Conservation (phyloP, 108 stramenopile species). For the Cyclotella choctawhatcheeana region DNA sequence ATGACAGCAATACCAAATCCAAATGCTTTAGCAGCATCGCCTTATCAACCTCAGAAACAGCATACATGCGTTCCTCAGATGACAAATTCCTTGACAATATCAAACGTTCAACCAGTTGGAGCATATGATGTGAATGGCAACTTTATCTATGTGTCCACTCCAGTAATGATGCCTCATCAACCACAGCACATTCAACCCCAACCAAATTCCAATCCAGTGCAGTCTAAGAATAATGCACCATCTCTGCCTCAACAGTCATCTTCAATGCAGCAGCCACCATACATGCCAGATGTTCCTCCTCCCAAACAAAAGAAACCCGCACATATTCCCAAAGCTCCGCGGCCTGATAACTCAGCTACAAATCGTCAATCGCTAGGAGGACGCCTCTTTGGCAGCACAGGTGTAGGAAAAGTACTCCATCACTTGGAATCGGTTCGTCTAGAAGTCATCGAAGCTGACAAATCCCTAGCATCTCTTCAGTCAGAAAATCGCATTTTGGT, state of each 20-base stretch:
- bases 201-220: too few relatives aligned
- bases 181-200: slow-evolving; percentile 1
- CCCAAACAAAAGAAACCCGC: slow-evolving; percentile 5
- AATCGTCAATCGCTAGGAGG: slow-evolving; percentile 8
- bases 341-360: slow-evolving; percentile 2
- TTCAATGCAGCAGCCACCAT: too few relatives aligned
- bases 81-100: slow-evolving; percentile 3
- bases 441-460: slow-evolving; percentile 82
- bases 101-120: slow-evolving; percentile 9
- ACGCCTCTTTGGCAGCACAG: slow-evolving; percentile 42
- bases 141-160: slow-evolving; percentile 14
- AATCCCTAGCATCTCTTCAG: slow-evolving; percentile 62
- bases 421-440: slow-evolving; percentile 75
- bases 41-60: slow-evolving; percentile 4
- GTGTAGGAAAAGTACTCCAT: slow-evolving; percentile 81
- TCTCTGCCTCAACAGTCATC: not conserved
- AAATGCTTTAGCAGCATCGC: not conserved
- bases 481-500: slow-evolving; percentile 65
- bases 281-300: too few relatives aligned
- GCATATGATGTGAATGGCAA: slow-evolving; percentile 20
- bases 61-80: not conserved
- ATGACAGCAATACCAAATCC: not conserved
- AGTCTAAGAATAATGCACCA: too few relatives aligned
- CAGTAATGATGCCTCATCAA: slow-evolving; percentile 10
- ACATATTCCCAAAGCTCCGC: slow-evolving; percentile 8